phyloP scores from a whole-genome alignment of 768 basidiomycete species.

The Boletus patriciae region DNA sequence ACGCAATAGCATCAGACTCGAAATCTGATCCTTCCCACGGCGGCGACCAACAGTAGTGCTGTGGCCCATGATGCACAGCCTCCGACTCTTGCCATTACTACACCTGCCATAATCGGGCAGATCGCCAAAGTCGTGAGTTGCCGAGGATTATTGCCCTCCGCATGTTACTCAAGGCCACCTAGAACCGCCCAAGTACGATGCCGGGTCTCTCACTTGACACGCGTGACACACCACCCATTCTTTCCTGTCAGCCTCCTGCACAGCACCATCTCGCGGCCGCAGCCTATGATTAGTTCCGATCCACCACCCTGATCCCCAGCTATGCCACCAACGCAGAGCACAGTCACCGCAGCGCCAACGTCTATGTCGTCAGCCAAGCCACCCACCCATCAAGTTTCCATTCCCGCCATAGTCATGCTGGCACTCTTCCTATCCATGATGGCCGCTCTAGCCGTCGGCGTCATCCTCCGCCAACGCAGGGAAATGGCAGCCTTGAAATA shows the following conservation, averaged over 20 bases:
- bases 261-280: background rate
- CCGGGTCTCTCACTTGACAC: background rate
- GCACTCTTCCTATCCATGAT: constrained; percentile 19
- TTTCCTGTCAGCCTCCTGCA: constrained; percentile 15
- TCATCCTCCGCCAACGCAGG: constrained; percentile 22
- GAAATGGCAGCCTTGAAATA: background rate
- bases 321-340: constrained; percentile 22
- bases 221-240: background rate
- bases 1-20: background rate
- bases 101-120: constrained; percentile 15
- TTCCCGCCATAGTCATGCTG: constrained; percentile 23
- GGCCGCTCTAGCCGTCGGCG: constrained; percentile 18
- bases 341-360: background rate
- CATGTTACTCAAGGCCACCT: background rate
- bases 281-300: background rate
- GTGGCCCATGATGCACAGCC: background rate
- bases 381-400: constrained; percentile 11
- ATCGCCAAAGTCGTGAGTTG: constrained; percentile 1
- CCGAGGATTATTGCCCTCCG: too few species aligned
- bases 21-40: background rate
- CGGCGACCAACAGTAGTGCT: background rate
- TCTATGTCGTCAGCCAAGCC: background rate
- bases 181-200: background rate
- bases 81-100: background rate
- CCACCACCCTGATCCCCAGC: background rate